phyloP scores from a whole-genome alignment of 352 stramenopile genomes.

The Pythium grandisporangium region DNA sequence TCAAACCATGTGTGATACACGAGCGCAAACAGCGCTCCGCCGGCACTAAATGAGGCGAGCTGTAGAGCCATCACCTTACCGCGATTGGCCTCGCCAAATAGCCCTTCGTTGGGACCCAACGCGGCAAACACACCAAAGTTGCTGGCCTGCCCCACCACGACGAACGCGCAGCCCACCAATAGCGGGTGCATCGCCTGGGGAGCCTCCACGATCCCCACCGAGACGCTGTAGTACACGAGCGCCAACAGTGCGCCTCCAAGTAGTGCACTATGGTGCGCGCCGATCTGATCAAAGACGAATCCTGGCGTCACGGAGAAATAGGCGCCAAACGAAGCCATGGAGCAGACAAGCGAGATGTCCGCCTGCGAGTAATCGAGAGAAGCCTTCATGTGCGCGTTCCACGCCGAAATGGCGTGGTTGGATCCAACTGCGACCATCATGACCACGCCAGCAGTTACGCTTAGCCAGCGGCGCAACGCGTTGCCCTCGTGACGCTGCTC shows the following conservation, averaged over 20 bases:
- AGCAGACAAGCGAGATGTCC: slow-evolving; percentile 70
- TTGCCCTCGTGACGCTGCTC: background rate
- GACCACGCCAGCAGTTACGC: slow-evolving; percentile 36
- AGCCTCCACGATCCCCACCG: slow-evolving; percentile 18
- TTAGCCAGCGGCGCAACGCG: slow-evolving; percentile 24
- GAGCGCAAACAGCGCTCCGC: slow-evolving; percentile 58
- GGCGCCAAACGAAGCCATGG: slow-evolving; percentile 67
- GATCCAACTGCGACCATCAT: slow-evolving; percentile 58
- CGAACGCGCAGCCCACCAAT: slow-evolving; percentile 43
- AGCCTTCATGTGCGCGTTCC: slow-evolving; percentile 58
- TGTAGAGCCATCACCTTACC: slow-evolving; percentile 67
- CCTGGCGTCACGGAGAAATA: slow-evolving; percentile 67
- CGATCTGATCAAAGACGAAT: slow-evolving; percentile 60
- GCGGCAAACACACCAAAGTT: slow-evolving; percentile 69
- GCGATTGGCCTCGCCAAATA: slow-evolving; percentile 53
- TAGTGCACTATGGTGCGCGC: slow-evolving; percentile 43
- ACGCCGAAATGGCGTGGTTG: slow-evolving; percentile 70
- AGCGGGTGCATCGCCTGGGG: slow-evolving; percentile 32
- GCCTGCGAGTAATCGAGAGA: slow-evolving; percentile 55
- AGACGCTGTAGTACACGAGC: slow-evolving; percentile 32
- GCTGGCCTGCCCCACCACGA: slow-evolving; percentile 39
- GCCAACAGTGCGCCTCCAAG: slow-evolving; percentile 27
- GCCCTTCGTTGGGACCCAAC: slow-evolving; percentile 60
- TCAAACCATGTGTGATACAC: slow-evolving; percentile 56
- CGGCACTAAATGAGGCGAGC: slow-evolving; percentile 56